Evolutionary conservation across 768 basidiomycete genomes (phyloP).

Genomic region (Saitozyma podzolica): DNA sequence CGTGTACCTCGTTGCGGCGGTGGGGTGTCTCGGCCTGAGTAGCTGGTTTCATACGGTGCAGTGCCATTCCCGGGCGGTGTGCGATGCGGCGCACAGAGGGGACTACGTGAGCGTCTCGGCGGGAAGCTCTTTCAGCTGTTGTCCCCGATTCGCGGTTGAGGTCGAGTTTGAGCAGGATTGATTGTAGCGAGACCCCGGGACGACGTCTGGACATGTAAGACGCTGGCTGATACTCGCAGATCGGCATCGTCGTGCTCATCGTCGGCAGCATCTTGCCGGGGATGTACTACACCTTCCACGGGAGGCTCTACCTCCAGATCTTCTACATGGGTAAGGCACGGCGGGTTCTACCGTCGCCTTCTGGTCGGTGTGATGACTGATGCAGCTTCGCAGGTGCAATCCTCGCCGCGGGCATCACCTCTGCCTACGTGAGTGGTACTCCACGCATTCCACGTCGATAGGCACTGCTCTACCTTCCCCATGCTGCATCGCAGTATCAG

Average conservation of each 20-base stretch:
- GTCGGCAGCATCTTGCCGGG: constrained; percentile 77
- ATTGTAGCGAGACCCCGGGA: neutral
- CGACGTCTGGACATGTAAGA: too few species aligned
- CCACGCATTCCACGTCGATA: neutral
- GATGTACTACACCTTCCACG: constrained; percentile 67
- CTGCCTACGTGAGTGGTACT: constrained; percentile 29
- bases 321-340: constrained; percentile 31
- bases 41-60: constrained; percentile 70
- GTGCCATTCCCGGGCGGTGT: constrained; percentile 68
- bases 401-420: constrained; percentile 18
- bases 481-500: too few species aligned
- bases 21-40: constrained; percentile 71
- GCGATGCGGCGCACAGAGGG: constrained; percentile 47
- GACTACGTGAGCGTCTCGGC: constrained; percentile 55
- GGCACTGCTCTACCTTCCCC: constrained; percentile 5
- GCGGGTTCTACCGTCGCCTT: neutral
- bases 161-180: neutral
- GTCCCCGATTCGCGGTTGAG: neutral
- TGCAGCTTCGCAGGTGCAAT: constrained; percentile 3
- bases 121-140: neutral
- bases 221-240: constrained; percentile 56
- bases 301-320: constrained; percentile 17
- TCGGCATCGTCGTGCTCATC: constrained; percentile 74
- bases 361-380: neutral
- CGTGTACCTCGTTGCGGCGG: constrained; percentile 69